phyloP scores from a whole-genome alignment of 2,329 filamentous ascomycete genomes.

The Thielaviopsis musarum region DNA sequence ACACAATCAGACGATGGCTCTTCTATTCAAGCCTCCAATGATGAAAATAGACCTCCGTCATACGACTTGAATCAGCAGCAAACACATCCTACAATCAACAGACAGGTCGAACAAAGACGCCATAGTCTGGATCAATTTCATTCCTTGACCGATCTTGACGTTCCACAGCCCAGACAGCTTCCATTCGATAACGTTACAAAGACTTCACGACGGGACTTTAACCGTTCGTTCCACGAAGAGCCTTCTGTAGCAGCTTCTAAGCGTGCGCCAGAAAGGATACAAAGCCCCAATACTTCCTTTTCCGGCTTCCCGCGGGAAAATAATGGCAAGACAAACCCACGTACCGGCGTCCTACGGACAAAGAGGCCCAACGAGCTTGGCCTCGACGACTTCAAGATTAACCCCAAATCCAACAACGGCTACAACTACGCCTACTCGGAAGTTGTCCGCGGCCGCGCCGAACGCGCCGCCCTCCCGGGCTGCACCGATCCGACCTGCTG shows the following conservation, averaged over 20 bases:
- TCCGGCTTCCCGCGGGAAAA: background rate
- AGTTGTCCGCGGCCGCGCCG: slow-evolving; percentile 52
- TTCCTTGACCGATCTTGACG: slow-evolving; percentile 4
- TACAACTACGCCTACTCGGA: slow-evolving; percentile 57
- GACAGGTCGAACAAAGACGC: background rate
- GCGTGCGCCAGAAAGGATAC: background rate
- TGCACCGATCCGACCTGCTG: slow-evolving; percentile 66
- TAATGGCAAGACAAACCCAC: background rate
- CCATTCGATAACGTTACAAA: slow-evolving; percentile 2
- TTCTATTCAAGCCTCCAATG: background rate
- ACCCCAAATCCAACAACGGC: slow-evolving; percentile 54
- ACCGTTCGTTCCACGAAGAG: slow-evolving; percentile 3
- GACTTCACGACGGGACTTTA: background rate
- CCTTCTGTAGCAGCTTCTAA: background rate
- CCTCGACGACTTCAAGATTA: slow-evolving; percentile 66
- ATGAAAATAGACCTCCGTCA: background rate
- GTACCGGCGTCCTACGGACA: slow-evolving; percentile 1
- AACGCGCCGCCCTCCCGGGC: slow-evolving; percentile 53
- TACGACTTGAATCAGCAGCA: background rate
- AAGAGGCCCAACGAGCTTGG: slow-evolving; percentile 32
- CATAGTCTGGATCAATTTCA: background rate
- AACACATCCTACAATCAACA: background rate
- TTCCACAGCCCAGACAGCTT: slow-evolving; percentile 7
- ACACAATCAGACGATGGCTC: background rate
- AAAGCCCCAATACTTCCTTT: slow-evolving; percentile 1